Evolutionary conservation across 1,284 basidiomycete genomes (phyloP), one percentile per base, ranked within the genome.

Genomic region (Macrocybe sp.): DNA sequence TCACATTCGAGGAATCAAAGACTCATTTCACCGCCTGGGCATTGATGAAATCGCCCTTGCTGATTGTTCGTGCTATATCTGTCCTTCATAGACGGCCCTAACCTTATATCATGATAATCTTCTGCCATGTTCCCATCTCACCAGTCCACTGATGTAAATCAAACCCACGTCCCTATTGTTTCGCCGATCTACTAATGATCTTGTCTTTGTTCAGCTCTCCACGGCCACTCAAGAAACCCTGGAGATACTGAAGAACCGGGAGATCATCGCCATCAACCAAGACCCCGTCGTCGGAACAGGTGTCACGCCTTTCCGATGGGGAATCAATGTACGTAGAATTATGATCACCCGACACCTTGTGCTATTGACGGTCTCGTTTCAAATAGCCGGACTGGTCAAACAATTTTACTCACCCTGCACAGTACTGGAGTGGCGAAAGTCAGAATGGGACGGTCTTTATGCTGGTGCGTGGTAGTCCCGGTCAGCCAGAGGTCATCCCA

Each of bases 1-100:
- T 83, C 39, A 79, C 76, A 2, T 75, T 66, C 53, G 79, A 83
- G 22, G 81, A 83, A 62, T 61, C 73, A 6, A 82, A 83, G 59
- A 70, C 79, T 1, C 57, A 58, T 44, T 58, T 58, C 28, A 58
- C 57, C 0, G 79, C 76, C 3, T 83, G 81, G 82, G 79, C 80
- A 12, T 64, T 84, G 28, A 75, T 82, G 57, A 58, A 58, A 58
- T 79, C 78, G 0, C 79, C 78, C 8, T 64, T 79, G 5, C 60
- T 80, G 44, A 74, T 79, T 34, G 57, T 58, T 16, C 11, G 55
- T 52, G 7, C 32, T 36, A 30, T 4, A 12, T 28, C 32, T 7
- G 28, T 40, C 30, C 6, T 12, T 10, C 11, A 29, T 5, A 9
- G 30, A 5, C 11, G 22, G 12, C 30, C 37, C 22, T 41, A 22